These are phyloP conservation scores for Rhizoclosmatium sp. DNA, from an alignment of 192 early-diverging fungal species.

Conservation along the genomic window DNA sequence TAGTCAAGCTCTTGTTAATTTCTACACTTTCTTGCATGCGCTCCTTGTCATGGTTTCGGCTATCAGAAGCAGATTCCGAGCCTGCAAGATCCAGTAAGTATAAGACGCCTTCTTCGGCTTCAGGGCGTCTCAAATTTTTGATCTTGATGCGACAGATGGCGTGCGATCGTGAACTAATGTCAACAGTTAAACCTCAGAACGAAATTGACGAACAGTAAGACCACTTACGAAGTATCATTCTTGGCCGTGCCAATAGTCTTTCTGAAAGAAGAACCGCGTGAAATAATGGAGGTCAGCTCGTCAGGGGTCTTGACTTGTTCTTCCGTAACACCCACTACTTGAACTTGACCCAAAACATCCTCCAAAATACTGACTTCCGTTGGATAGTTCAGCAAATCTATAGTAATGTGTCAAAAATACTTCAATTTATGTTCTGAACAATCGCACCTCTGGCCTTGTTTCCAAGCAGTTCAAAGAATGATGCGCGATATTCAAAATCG, in stretches of 20 bases:
- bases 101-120: constrained; percentile 55
- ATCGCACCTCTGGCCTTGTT: constrained; percentile 27
- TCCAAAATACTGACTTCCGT: constrained; percentile 48
- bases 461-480: constrained; percentile 59
- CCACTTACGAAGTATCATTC: constrained; percentile 43
- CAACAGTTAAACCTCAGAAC: background rate
- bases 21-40: constrained; percentile 53
- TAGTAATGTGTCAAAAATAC: background rate
- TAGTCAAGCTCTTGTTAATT: constrained; percentile 60
- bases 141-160: constrained; percentile 50
- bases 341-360: constrained; percentile 49
- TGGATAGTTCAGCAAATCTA: constrained; percentile 47
- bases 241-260: constrained; percentile 48
- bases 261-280: constrained; percentile 31
- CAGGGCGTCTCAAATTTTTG: constrained; percentile 41
- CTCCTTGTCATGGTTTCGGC: constrained; percentile 54
- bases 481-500: constrained; percentile 46
- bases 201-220: background rate
- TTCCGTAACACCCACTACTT: constrained; percentile 38
- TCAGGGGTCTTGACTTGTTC: constrained; percentile 13
- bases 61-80: constrained; percentile 50
- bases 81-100: constrained; percentile 65
- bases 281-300: constrained; percentile 38
- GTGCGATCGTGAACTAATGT: constrained; percentile 40
- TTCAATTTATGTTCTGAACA: background rate